Evolutionary conservation across 1,284 basidiomycete genomes (phyloP).

Genomic region (Filobasidium uniguttulatum): DNA sequence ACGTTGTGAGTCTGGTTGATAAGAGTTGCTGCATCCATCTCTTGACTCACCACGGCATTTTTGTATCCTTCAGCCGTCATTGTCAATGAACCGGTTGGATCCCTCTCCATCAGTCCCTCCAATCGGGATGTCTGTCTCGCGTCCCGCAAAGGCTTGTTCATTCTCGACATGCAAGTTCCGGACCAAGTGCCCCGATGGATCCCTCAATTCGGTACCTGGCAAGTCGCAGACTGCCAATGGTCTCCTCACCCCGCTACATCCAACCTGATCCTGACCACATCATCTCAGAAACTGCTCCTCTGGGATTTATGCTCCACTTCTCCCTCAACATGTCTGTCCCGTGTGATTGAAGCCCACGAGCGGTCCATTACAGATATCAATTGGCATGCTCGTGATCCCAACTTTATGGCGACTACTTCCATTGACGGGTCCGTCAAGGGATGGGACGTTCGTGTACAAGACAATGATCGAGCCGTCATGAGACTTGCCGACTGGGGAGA

Average conservation of each 20-base stretch:
- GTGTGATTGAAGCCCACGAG: slow-evolving; percentile 71
- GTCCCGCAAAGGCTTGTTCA: slow-evolving; percentile 76
- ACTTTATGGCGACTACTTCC: slow-evolving; percentile 42
- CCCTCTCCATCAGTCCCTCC: slow-evolving; percentile 38
- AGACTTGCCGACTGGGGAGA: slow-evolving; percentile 37
- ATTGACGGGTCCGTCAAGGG: slow-evolving; percentile 43
- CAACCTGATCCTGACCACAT: slow-evolving; percentile 88
- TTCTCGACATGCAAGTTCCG: slow-evolving; percentile 82
- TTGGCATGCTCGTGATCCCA: slow-evolving; percentile 74
- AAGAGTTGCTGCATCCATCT: neutral
- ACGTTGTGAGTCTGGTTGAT: slow-evolving; percentile 3
- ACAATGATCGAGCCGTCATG: slow-evolving; percentile 29
- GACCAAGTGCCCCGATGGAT: slow-evolving; percentile 79
- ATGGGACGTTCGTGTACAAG: slow-evolving; percentile 56
- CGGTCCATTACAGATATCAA: slow-evolving; percentile 92
- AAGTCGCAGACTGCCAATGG: slow-evolving; percentile 90
- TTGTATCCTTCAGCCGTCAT: slow-evolving; percentile 18
- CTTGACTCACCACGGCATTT: neutral
- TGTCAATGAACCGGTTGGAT: slow-evolving; percentile 39
- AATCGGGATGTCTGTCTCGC: slow-evolving; percentile 38
- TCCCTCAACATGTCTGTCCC: slow-evolving; percentile 58
- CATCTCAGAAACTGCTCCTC: slow-evolving; percentile 86
- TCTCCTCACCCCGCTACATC: slow-evolving; percentile 74
- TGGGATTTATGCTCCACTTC: slow-evolving; percentile 64
- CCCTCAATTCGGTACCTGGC: slow-evolving; percentile 91